These are phyloP conservation scores for Ligustrum vulgare DNA, from an alignment of 257 asterid genomes.

Conservation along the genomic window DNA sequence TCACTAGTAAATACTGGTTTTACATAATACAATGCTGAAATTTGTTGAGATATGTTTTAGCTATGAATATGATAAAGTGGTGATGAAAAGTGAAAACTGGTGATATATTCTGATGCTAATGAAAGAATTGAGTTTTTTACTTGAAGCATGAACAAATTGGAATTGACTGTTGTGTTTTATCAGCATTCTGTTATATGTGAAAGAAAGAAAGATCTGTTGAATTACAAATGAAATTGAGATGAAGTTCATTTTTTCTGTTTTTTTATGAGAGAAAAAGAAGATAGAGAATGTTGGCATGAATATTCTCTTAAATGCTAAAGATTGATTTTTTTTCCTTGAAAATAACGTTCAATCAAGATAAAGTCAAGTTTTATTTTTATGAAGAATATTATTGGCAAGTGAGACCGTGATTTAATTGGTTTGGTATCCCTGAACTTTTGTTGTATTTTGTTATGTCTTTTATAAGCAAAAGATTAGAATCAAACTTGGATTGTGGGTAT, in stretches of 20 bases:
- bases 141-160: neutral
- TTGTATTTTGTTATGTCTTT: neutral
- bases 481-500: neutral
- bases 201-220: neutral
- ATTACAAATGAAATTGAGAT: neutral
- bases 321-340: neutral
- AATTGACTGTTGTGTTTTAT: neutral
- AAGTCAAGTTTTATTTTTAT: neutral
- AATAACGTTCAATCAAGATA: neutral
- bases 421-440: neutral
- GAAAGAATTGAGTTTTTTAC: neutral
- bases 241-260: neutral
- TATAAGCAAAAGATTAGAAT: neutral
- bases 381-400: neutral
- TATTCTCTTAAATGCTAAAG: neutral
- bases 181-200: neutral
- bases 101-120: neutral
- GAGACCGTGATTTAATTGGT: neutral
- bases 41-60: neutral
- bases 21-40: neutral
- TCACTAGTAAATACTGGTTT: neutral
- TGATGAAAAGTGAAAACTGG: neutral
- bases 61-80: neutral
- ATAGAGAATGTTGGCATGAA: neutral
- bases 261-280: neutral